These are phyloP conservation scores for Coemansia javaensis DNA, from an alignment of 192 early-diverging fungal genomes.

Conservation along the genomic window DNA sequence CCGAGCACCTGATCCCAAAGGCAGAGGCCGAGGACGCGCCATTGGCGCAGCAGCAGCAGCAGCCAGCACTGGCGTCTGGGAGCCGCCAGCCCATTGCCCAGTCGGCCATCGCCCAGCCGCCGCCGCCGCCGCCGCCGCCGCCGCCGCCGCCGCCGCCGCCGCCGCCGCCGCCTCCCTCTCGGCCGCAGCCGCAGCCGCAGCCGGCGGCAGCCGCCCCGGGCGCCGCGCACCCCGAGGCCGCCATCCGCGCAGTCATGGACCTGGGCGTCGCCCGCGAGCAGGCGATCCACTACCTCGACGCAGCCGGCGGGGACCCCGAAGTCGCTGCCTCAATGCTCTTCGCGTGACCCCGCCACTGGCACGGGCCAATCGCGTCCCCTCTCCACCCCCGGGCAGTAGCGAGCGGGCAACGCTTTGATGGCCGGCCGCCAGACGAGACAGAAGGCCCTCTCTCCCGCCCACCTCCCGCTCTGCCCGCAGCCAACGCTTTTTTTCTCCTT, in stretches of 20 bases:
- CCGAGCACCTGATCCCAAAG: slow-evolving; percentile 88
- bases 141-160: no score
- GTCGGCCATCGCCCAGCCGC: not conserved
- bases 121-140: slow-evolving; percentile 1
- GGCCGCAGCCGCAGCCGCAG: slow-evolving; percentile 27
- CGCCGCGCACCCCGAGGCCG: slow-evolving; percentile 47
- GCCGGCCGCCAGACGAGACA: no score
- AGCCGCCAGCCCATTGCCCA: no score
- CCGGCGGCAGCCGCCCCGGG: slow-evolving; percentile 18
- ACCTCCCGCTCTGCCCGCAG: no score
- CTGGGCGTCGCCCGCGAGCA: slow-evolving; percentile 75
- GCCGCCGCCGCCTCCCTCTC: slow-evolving; percentile 1
- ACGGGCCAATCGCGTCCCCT: no score
- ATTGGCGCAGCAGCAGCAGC: no score
- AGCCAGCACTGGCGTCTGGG: no score
- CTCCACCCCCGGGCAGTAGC: no score
- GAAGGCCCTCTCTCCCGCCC: no score
- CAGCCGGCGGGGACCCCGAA: slow-evolving; percentile 78
- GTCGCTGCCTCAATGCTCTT: slow-evolving; percentile 85
- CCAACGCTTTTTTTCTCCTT: no score
- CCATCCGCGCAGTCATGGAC: slow-evolving; percentile 67
- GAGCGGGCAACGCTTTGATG: no score
- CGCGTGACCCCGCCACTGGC: slow-evolving; percentile 9
- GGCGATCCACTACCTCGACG: slow-evolving; percentile 75
- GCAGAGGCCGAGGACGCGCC: slow-evolving; percentile 39